A percentile compares a stretch with the other conserved stretches of the same genome.
phyloP scores from a whole-genome alignment of 805 yeast genomes.

The Nakazawaea populi region DNA sequence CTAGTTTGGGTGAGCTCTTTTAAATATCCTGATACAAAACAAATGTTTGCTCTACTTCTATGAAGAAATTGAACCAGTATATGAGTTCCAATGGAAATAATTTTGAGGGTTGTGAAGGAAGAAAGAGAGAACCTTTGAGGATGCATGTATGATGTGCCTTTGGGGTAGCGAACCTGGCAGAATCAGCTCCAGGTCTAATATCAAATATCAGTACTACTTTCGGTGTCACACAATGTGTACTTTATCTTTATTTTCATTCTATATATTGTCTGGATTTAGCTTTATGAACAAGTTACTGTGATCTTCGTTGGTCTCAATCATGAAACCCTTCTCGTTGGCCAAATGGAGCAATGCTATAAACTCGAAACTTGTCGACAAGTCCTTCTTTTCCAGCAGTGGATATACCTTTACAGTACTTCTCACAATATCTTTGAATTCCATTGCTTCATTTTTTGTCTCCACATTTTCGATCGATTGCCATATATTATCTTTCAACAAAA shows the following conservation, averaged over 20 bases:
- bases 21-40: too few relatives aligned
- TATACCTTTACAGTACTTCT: conserved; percentile 36
- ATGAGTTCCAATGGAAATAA: too few relatives aligned
- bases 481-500: conserved; percentile 62
- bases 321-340: conserved; percentile 79
- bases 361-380: conserved; percentile 78
- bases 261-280: not conserved
- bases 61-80: too few relatives aligned
- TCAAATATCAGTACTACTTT: too few relatives aligned
- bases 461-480: conserved; percentile 48
- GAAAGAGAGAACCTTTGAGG: too few relatives aligned
- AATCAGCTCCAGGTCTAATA: too few relatives aligned
- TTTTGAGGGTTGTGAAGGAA: too few relatives aligned
- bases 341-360: conserved; percentile 79
- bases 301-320: conserved; percentile 40
- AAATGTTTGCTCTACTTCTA: too few relatives aligned
- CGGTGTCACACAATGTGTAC: too few relatives aligned
- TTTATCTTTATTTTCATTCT: not conserved
- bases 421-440: conserved; percentile 18
- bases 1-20: too few relatives aligned
- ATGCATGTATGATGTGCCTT: too few relatives aligned
- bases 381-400: conserved; percentile 48
- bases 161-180: too few relatives aligned
- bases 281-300: conserved; percentile 5
- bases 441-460: conserved; percentile 5